Evolutionary conservation across 352 stramenopile genomes (phyloP).

Genomic region (Globisporangium takayamanum): DNA sequence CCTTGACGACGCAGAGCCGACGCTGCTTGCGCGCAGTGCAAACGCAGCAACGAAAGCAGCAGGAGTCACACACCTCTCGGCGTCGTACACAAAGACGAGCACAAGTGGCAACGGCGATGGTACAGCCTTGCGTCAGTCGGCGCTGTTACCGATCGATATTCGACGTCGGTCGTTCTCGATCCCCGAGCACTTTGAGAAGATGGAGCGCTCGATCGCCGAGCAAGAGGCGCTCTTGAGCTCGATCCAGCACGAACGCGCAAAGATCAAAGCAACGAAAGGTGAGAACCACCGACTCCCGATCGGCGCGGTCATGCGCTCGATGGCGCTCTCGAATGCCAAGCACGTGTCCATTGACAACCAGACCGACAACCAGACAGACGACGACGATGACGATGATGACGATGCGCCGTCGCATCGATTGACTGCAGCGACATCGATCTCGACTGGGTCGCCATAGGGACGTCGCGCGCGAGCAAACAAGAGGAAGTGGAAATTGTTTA

Average conservation of each 20-base stretch:
- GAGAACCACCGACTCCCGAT: conserved; percentile 11
- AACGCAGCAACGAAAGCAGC: background rate
- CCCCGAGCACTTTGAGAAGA: conserved; percentile 38
- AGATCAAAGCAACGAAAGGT: conserved; percentile 18
- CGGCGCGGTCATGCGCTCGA: conserved; percentile 15
- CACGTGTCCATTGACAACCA: conserved; percentile 1
- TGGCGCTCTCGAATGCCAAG: conserved; percentile 2
- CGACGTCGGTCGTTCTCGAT: conserved; percentile 39
- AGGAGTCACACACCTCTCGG: too few species aligned
- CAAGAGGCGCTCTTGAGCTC: conserved; percentile 53
- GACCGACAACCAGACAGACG: background rate
- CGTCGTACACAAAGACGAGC: background rate
- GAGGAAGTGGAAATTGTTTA: background rate
- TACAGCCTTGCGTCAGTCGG: conserved; percentile 1
- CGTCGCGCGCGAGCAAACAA: too few species aligned
- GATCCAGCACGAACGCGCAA: conserved; percentile 47
- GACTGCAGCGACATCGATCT: background rate
- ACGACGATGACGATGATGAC: conserved; percentile 2
- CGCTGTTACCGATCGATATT: conserved; percentile 13
- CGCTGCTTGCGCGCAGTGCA: background rate
- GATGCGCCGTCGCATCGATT: background rate
- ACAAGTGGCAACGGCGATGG: background rate
- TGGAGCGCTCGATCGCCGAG: conserved; percentile 60
- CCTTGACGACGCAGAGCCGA: too few species aligned
- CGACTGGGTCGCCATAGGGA: background rate